Evolutionary conservation across 495 filamentous ascomycete genomes (phyloP).

Genomic region (Annulohypoxylon bovei): DNA sequence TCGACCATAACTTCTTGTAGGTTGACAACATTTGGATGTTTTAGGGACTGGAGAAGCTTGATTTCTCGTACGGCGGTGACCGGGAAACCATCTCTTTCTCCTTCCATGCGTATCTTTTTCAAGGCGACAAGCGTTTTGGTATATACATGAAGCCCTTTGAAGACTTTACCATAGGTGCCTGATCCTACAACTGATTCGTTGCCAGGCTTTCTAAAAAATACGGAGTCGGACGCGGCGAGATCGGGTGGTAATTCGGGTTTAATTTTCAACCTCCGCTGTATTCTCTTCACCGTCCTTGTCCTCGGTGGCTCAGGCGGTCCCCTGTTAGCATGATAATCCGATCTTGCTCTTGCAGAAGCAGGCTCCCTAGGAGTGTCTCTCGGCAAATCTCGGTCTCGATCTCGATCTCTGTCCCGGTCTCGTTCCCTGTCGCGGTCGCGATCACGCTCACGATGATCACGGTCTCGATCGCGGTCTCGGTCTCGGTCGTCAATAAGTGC

Average conservation of each 20-base stretch:
- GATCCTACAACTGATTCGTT: conserved; percentile 95
- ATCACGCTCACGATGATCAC: conserved; percentile 15
- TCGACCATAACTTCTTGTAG: conserved; percentile 97
- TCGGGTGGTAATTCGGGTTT: conserved; percentile 76
- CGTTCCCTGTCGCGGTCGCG: conserved; percentile 8
- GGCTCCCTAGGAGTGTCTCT: conserved; percentile 60
- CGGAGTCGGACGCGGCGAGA: conserved; percentile 79
- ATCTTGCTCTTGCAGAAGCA: conserved; percentile 61
- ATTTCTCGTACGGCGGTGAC: conserved; percentile 97
- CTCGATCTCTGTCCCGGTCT: conserved; percentile 22
- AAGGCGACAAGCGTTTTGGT: conserved; percentile 90
- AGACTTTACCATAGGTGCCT: conserved; percentile 96
- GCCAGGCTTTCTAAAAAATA: conserved; percentile 90
- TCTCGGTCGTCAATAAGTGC: conserved; percentile 50
- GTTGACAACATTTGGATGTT: conserved; percentile 88
- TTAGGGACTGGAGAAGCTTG: conserved; percentile 93
- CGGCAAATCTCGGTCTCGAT: conserved; percentile 60
- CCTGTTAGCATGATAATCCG: conserved; percentile 58
- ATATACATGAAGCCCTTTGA: conserved; percentile 96
- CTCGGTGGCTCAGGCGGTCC: conserved; percentile 59
- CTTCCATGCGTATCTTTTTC: conserved; percentile 90
- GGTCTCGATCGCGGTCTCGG: conserved; percentile 47
- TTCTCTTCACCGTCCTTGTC: conserved; percentile 71
- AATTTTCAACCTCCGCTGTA: conserved; percentile 74
- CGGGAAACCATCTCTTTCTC: conserved; percentile 96